A percentile compares a stretch with the other conserved stretches of the same genome.
Conservation (phyloP, 768 basidiomycete genomes). For the Mycena olivaceomarginata region DNA sequence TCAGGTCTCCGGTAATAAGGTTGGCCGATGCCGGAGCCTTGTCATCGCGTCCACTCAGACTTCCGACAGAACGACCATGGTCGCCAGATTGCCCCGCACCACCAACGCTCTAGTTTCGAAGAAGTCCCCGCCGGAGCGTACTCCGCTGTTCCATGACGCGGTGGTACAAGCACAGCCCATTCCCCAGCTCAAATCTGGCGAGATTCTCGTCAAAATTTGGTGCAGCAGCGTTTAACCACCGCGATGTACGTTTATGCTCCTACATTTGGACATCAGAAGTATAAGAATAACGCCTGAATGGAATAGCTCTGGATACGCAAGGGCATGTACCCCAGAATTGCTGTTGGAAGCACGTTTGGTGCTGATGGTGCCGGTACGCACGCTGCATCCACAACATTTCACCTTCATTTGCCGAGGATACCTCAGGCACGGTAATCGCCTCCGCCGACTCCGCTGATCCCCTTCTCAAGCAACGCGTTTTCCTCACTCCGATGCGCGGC, state of each 20-base stretch:
- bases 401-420: neutral
- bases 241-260: constrained; percentile 69
- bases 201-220: constrained; percentile 81
- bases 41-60: too few relatives aligned
- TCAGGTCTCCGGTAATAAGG: too few relatives aligned
- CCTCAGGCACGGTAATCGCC: constrained; percentile 77
- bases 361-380: constrained; percentile 83
- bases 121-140: constrained; percentile 59
- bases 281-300: neutral
- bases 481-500: constrained; percentile 86
- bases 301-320: constrained; percentile 83
- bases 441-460: constrained; percentile 71
- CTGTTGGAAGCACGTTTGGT: constrained; percentile 76
- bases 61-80: constrained; percentile 5
- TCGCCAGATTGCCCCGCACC: constrained; percentile 58
- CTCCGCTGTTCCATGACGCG: constrained; percentile 75
- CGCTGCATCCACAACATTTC: neutral
- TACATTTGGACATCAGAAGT: neutral
- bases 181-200: constrained; percentile 69
- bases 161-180: constrained; percentile 70
- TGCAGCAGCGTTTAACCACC: constrained; percentile 86
- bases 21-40: too few relatives aligned
- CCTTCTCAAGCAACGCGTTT: constrained; percentile 79
- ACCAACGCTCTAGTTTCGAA: constrained; percentile 71
- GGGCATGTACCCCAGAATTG: constrained; percentile 80